A percentile compares a stretch with the other conserved stretches of the same genome.
phyloP scores from a whole-genome alignment of 2,329 filamentous ascomycete genomes.

The Ambrosiella xylebori region DNA sequence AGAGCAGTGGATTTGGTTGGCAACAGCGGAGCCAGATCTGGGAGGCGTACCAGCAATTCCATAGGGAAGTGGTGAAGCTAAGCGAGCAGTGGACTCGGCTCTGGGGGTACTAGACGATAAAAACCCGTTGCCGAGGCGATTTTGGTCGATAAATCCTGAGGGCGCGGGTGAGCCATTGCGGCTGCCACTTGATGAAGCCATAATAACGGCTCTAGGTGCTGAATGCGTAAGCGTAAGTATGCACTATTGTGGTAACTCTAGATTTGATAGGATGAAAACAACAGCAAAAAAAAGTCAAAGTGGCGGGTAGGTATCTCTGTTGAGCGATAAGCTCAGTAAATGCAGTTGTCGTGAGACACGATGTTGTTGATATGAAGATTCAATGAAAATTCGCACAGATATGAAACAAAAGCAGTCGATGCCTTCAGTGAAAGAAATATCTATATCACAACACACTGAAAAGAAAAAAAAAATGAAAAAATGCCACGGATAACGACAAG shows the following conservation, averaged over 20 bases:
- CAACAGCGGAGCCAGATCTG: slow-evolving; percentile 20
- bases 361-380: no score
- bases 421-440: neutral
- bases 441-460: neutral
- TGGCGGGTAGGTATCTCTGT: neutral
- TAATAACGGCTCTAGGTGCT: slow-evolving; percentile 1
- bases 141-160: neutral
- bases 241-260: no score
- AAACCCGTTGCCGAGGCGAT: slow-evolving; percentile 2
- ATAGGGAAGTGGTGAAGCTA: slow-evolving; percentile 39
- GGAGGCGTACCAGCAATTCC: slow-evolving; percentile 27
- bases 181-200: slow-evolving; percentile 8
- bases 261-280: no score
- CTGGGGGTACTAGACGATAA: slow-evolving; percentile 10
- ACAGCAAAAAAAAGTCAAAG: neutral
- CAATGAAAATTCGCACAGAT: neutral
- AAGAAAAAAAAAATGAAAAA: neutral
- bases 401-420: neutral
- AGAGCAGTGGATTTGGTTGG: slow-evolving; percentile 18
- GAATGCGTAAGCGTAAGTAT: no score
- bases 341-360: no score
- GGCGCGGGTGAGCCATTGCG: slow-evolving; percentile 5
- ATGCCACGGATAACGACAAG: neutral
- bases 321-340: neutral
- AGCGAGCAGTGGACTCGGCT: slow-evolving; percentile 29